Conservation (phyloP, 192 early-diverging fungal species). For the Mortierella hygrophila region DNA sequence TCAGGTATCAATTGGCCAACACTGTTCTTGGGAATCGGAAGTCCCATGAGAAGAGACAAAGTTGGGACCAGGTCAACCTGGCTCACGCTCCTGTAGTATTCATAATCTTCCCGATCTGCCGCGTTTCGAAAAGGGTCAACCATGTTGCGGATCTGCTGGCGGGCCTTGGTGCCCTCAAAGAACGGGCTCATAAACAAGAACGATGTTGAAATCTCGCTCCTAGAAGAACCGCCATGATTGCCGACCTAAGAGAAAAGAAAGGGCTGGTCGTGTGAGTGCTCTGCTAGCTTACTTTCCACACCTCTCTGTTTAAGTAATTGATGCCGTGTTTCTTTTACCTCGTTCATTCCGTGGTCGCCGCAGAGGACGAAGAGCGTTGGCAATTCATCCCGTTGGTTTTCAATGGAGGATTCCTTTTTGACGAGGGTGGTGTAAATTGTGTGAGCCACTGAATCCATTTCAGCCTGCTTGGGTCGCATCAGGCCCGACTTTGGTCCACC, state of each 20-base stretch:
- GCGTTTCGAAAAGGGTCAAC: constrained; percentile 47
- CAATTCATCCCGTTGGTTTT: constrained; percentile 34
- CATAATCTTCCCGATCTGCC: constrained; percentile 55
- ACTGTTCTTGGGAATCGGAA: constrained; percentile 95
- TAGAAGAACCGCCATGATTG: constrained; percentile 72
- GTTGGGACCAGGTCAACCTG: constrained; percentile 96
- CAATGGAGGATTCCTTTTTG: constrained; percentile 5
- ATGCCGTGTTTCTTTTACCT: constrained; percentile 51
- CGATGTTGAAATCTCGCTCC: constrained; percentile 66
- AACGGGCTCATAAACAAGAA: constrained; percentile 62
- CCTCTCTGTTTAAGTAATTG: background rate
- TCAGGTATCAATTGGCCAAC: constrained; percentile 89
- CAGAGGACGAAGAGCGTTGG: constrained; percentile 81
- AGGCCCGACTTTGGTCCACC: constrained; percentile 75
- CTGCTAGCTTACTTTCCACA: background rate
- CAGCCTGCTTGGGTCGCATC: constrained; percentile 81
- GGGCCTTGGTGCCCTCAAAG: constrained; percentile 24
- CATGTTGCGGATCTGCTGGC: constrained; percentile 24
- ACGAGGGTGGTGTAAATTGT: constrained; percentile 60
- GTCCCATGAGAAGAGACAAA: constrained; percentile 80
- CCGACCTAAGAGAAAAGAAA: constrained; percentile 51
- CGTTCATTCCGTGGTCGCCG: constrained; percentile 91
- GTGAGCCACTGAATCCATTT: constrained; percentile 79
- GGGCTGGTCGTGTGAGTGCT: background rate
- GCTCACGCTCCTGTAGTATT: constrained; percentile 69